These are phyloP conservation scores for Heliamphora pulchella DNA, from an alignment of 179 eudicot species.

Conservation along the genomic window DNA sequence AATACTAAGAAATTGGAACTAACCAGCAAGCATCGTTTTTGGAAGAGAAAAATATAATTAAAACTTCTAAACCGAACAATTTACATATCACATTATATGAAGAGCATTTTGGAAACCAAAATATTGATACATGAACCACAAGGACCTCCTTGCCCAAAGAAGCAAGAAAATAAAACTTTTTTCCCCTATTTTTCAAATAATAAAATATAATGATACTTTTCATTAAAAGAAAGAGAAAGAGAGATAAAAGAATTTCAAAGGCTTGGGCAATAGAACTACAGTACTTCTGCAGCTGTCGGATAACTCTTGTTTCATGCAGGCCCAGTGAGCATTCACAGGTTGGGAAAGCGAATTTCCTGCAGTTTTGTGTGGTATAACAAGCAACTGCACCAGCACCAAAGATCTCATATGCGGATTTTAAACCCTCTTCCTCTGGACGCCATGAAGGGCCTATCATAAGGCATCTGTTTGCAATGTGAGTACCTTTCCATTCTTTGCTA, in stretches of 20 bases:
- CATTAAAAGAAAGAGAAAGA: slow-evolving; percentile 2
- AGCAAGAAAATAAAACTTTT: not conserved
- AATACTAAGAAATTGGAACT: not conserved
- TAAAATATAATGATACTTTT: not conserved
- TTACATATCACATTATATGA: not conserved
- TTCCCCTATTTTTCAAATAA: not conserved
- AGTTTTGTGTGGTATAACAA: slow-evolving; percentile 44
- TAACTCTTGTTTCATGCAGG: slow-evolving; percentile 26
- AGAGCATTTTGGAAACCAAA: not conserved
- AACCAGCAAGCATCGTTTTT: slow-evolving; percentile 3
- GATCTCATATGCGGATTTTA: slow-evolving; percentile 60
- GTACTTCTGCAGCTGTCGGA: slow-evolving; percentile 66
- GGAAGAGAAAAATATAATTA: not conserved
- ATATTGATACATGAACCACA: not conserved
- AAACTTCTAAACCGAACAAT: not conserved
- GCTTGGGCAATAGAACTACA: not conserved
- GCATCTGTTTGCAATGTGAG: slow-evolving; percentile 53
- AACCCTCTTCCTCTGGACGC: slow-evolving; percentile 37
- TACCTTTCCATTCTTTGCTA: slow-evolving; percentile 46
- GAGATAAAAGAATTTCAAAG: not conserved
- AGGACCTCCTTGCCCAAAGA: not conserved
- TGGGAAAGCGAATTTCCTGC: slow-evolving; percentile 34
- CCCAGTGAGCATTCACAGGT: slow-evolving; percentile 54
- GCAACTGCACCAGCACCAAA: slow-evolving; percentile 74
- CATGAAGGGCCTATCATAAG: slow-evolving; percentile 31